Evolutionary conservation across 805 yeast genomes (phyloP).

Genomic region (Wickerhamiella occidentalis): DNA sequence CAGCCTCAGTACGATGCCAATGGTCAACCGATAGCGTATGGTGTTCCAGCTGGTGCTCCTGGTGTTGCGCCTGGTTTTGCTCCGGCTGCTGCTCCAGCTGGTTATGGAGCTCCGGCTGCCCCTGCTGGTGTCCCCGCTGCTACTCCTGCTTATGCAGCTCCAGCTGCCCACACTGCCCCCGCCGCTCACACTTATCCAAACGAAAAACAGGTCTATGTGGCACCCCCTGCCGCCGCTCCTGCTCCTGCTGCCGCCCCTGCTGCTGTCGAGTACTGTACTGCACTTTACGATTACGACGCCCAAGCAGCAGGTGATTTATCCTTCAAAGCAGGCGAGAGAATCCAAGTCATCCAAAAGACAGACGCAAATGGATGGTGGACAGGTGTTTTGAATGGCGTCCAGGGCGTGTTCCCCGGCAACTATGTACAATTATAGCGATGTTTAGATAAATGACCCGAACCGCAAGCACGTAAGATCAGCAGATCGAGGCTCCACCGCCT

Average conservation of each 20-base stretch:
- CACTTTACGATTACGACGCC: slow-evolving; percentile 81
- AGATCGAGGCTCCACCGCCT: too few relatives aligned
- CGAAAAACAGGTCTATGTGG: slow-evolving; percentile 20
- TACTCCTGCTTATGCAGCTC: too few relatives aligned
- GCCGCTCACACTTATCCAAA: slow-evolving; percentile 23
- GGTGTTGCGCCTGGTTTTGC: slow-evolving; percentile 20
- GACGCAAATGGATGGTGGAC: slow-evolving; percentile 98
- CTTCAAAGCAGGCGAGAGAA: slow-evolving; percentile 77
- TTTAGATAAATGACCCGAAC: too few relatives aligned
- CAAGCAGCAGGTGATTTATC: slow-evolving; percentile 87
- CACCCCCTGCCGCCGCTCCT: slow-evolving; percentile 21
- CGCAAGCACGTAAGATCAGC: too few relatives aligned
- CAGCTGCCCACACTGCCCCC: too few relatives aligned
- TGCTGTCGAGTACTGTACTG: slow-evolving; percentile 47
- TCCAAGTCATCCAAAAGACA: slow-evolving; percentile 71
- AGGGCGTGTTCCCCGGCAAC: slow-evolving; percentile 93
- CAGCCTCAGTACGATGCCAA: slow-evolving; percentile 21
- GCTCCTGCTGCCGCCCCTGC: slow-evolving; percentile 26
- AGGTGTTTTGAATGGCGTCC: slow-evolving; percentile 68
- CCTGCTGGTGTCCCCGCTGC: slow-evolving; percentile 28
- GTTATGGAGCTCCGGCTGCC: too few relatives aligned
- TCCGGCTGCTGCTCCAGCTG: neutral
- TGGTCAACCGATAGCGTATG: slow-evolving; percentile 18
- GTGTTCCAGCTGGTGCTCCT: slow-evolving; percentile 19
- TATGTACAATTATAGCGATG: slow-evolving; percentile 56